Conservation (phyloP, 75 land plant species). For the Picea glauca region DNA sequence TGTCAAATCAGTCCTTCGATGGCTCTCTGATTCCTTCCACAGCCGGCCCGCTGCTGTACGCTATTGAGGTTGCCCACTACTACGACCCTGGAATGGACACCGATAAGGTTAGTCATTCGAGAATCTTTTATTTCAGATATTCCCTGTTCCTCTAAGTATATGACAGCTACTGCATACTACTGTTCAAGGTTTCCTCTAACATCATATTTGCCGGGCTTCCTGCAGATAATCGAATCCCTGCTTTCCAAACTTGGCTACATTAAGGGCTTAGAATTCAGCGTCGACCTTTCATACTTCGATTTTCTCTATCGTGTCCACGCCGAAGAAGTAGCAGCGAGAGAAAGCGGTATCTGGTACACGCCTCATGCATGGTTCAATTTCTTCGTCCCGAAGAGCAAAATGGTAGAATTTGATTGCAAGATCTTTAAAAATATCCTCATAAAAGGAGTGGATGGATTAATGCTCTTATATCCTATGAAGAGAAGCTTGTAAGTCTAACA, state of each 20-base stretch:
- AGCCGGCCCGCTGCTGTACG: slow-evolving; percentile 25
- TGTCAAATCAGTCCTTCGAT: slow-evolving; percentile 2
- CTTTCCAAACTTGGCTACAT: slow-evolving; percentile 5
- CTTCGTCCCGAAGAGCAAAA: slow-evolving; percentile 14
- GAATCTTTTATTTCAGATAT: background rate
- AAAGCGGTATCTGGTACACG: slow-evolving; percentile 10
- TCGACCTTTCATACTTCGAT: slow-evolving; percentile 14
- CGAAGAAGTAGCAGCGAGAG: slow-evolving; percentile 3
- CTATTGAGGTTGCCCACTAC: slow-evolving; percentile 23
- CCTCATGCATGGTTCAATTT: slow-evolving; percentile 20
- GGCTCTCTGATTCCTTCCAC: slow-evolving; percentile 14
- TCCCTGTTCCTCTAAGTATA: background rate
- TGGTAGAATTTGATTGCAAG: background rate
- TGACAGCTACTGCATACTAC: background rate
- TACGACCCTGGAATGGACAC: background rate
- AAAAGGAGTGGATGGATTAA: slow-evolving; percentile 15
- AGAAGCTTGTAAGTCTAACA: slow-evolving; percentile 15
- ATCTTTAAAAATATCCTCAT: slow-evolving; percentile 6
- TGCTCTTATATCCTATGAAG: slow-evolving; percentile 12
- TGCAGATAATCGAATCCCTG: background rate
- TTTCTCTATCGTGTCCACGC: slow-evolving; percentile 16
- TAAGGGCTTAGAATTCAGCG: slow-evolving; percentile 1
- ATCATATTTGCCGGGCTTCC: background rate
- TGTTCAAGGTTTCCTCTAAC: background rate
- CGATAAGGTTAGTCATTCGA: background rate